Percentiles rank a stretch among this genome's conserved stretches.
phyloP scores from a whole-genome alignment of 345 rosid species.

The Ceriops zippeliana region DNA sequence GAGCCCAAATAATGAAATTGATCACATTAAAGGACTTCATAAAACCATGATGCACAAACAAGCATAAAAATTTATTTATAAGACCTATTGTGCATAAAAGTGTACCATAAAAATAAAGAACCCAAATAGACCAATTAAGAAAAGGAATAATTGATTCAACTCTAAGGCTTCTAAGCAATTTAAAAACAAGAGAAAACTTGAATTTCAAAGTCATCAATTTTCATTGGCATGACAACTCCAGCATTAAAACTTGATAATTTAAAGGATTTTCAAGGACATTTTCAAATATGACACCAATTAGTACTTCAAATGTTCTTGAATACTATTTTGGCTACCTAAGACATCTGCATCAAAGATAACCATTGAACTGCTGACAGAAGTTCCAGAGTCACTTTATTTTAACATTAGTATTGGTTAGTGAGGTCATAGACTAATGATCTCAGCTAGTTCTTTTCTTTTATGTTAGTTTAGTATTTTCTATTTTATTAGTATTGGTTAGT shows the following conservation, averaged over 20 bases:
- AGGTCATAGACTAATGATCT: not conserved
- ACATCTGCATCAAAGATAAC: not conserved
- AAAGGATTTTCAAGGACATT: not conserved
- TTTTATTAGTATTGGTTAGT: not conserved
- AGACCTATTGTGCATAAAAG: no score
- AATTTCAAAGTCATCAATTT: not conserved
- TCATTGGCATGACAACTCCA: no score
- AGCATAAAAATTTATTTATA: no score
- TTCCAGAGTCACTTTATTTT: not conserved
- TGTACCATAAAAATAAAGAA: no score
- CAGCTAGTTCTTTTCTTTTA: no score
- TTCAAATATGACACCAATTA: not conserved
- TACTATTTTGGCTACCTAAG: not conserved
- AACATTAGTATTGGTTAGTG: not conserved
- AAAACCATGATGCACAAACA: no score
- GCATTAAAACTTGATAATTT: not conserved
- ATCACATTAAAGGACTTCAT: no score
- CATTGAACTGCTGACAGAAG: not conserved
- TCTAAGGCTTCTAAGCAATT: not conserved
- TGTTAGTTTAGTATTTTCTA: not conserved
- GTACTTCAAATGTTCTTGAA: not conserved
- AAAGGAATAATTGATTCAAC: not conserved
- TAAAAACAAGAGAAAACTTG: not conserved
- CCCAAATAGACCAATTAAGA: no score
- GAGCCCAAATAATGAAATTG: no score